These are phyloP conservation scores for Chrysoporthe cubensis DNA, from an alignment of 2,329 filamentous ascomycete genomes.

Conservation along the genomic window DNA sequence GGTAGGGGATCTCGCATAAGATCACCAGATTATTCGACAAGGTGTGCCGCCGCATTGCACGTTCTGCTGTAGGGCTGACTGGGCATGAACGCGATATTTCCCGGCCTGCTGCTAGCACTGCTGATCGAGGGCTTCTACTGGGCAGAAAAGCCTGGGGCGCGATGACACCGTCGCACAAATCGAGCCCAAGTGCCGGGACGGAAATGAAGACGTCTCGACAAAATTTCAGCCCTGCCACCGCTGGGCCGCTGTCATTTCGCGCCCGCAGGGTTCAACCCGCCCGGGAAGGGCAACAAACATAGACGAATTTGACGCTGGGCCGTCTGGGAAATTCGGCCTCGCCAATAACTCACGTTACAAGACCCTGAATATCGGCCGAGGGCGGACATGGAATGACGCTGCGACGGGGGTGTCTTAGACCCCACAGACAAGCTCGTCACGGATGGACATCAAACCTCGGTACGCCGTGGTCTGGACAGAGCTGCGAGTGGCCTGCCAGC, in stretches of 20 bases:
- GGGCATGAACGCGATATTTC: not conserved
- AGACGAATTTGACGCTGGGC: not conserved
- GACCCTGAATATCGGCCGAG: constrained; percentile 11
- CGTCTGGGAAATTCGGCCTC: not conserved
- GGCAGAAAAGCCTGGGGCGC: not conserved
- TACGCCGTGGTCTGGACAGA: not conserved
- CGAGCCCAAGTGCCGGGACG: not conserved
- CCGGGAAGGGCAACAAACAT: constrained; percentile 2
- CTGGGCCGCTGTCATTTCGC: constrained; percentile 3
- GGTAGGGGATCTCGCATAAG: not conserved
- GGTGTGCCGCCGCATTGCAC: not conserved
- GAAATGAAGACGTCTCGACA: constrained; percentile 6
- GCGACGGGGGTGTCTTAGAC: constrained; percentile 11
- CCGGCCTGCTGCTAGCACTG: not conserved
- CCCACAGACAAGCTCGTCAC: not conserved
- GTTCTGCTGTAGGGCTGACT: constrained; percentile 3
- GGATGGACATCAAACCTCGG: constrained; percentile 2
- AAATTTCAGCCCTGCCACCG: not conserved
- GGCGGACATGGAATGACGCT: constrained; percentile 10
- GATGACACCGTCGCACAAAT: not conserved
- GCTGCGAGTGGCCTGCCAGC: not conserved
- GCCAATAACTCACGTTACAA: not conserved
- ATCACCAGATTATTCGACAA: constrained; percentile 1
- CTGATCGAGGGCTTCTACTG: not conserved
- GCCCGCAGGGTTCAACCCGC: constrained; percentile 10